These are phyloP conservation scores for Oenanthe sinensis DNA, from an alignment of 129 eudicot species.

Conservation along the genomic window DNA sequence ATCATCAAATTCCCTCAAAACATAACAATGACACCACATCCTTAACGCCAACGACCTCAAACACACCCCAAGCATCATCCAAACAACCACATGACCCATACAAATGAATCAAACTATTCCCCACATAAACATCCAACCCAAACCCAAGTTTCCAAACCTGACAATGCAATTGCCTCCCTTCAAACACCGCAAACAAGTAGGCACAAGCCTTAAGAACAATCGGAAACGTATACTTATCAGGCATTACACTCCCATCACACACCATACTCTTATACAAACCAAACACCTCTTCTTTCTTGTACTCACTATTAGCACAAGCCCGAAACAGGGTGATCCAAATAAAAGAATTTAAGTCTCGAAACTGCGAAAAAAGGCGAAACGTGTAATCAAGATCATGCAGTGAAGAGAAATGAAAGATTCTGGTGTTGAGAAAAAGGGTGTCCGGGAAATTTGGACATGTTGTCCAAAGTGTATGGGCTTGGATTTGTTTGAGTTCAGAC, in stretches of 20 bases:
- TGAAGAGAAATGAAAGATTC: slow-evolving; percentile 65
- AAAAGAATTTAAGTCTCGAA: slow-evolving; percentile 54
- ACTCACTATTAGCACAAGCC: slow-evolving; percentile 45
- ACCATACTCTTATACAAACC: slow-evolving; percentile 36
- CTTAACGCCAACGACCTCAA: slow-evolving; percentile 72
- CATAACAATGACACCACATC: slow-evolving; percentile 85
- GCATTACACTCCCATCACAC: slow-evolving; percentile 20
- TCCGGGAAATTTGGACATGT: slow-evolving; percentile 33
- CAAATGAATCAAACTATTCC: slow-evolving; percentile 75
- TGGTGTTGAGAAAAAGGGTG: slow-evolving; percentile 41
- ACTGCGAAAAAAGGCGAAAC: slow-evolving; percentile 37
- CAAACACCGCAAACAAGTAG: slow-evolving; percentile 41
- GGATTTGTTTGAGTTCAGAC: slow-evolving; percentile 69
- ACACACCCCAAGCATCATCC: slow-evolving; percentile 50
- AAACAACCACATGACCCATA: slow-evolving; percentile 63
- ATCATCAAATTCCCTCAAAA: slow-evolving; percentile 25
- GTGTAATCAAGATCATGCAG: slow-evolving; percentile 47
- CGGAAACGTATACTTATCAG: slow-evolving; percentile 80
- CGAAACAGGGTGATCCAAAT: slow-evolving; percentile 69
- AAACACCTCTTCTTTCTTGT: slow-evolving; percentile 42
- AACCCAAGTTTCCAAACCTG: slow-evolving; percentile 61
- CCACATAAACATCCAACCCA: slow-evolving; percentile 50
- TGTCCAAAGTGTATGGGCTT: slow-evolving; percentile 70
- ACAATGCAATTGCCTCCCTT: slow-evolving; percentile 55
- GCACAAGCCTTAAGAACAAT: slow-evolving; percentile 77